These are phyloP conservation scores for Aethionema arabicum DNA, from an alignment of 345 rosid species.

Conservation along the genomic window DNA sequence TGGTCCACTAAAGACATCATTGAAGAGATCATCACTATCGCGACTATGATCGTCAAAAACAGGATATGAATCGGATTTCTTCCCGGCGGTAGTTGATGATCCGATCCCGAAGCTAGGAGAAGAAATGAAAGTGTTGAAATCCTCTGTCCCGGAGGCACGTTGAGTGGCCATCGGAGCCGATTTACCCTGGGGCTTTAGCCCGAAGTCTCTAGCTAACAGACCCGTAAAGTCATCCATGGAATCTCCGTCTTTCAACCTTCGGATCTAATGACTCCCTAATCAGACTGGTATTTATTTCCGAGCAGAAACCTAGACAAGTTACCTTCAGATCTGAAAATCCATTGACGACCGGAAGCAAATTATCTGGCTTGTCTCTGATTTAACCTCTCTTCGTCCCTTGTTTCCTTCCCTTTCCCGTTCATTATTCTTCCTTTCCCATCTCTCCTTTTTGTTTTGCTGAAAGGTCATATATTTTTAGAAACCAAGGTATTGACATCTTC, in stretches of 20 bases:
- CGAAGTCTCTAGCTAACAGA: conserved; percentile 56
- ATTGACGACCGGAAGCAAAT: neutral
- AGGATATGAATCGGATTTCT: conserved; percentile 36
- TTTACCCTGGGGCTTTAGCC: conserved; percentile 72
- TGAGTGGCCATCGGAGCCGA: conserved; percentile 74
- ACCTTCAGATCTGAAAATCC: neutral
- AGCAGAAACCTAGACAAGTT: conserved; percentile 37
- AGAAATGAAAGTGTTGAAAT: conserved; percentile 29
- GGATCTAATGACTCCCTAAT: too few relatives aligned
- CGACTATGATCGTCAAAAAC: conserved; percentile 44
- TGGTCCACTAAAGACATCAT: conserved; percentile 55
- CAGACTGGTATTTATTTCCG: too few relatives aligned
- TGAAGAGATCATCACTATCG: conserved; percentile 34
- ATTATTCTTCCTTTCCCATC: neutral
- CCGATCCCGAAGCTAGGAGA: conserved; percentile 38
- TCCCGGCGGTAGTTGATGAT: conserved; percentile 29
- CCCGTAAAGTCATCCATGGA: conserved; percentile 74
- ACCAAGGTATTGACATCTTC: too few relatives aligned
- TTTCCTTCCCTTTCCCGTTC: neutral
- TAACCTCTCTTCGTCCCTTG: neutral
- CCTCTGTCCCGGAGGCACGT: conserved; percentile 30
- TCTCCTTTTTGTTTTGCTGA: neutral
- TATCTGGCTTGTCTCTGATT: neutral
- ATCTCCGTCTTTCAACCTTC: conserved; percentile 11
- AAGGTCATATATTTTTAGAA: too few relatives aligned